Percentiles rank a stretch among this genome's conserved stretches.
Evolutionary conservation across 2,329 filamentous ascomycete genomes (phyloP).

Genomic region (Pseudogymnoascus sp.): DNA sequence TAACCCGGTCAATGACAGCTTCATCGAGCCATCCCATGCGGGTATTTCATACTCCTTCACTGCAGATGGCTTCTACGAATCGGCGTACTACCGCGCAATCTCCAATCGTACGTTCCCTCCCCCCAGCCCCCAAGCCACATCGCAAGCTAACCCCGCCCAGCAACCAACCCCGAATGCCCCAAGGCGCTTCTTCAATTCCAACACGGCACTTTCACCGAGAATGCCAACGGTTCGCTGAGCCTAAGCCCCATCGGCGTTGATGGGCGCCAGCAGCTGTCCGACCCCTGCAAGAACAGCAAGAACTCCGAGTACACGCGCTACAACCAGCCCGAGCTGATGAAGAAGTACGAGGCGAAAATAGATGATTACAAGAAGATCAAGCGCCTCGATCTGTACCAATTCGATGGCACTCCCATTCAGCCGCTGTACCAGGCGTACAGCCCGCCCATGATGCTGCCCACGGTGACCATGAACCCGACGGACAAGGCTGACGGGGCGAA

Average conservation of each 20-base stretch:
- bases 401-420: conserved; percentile 57
- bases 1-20: conserved; percentile 55
- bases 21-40: conserved; percentile 58
- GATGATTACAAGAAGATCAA: conserved; percentile 55
- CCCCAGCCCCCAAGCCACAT: background rate
- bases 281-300: conserved; percentile 49
- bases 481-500: conserved; percentile 31
- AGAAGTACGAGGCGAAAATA: conserved; percentile 37
- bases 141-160: conserved; percentile 31
- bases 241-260: conserved; percentile 57
- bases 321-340: conserved; percentile 55
- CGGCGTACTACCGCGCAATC: conserved; percentile 61
- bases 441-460: conserved; percentile 63
- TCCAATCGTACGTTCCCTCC: conserved; percentile 52
- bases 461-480: conserved; percentile 54
- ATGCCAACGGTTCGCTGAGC: conserved; percentile 48
- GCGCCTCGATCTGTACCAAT: conserved; percentile 56
- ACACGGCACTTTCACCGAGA: conserved; percentile 54
- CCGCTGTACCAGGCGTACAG: conserved; percentile 59
- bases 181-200: conserved; percentile 65
- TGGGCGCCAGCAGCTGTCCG: conserved; percentile 58
- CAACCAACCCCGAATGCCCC: conserved; percentile 52
- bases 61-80: conserved; percentile 58
- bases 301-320: conserved; percentile 56
- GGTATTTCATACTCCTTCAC: conserved; percentile 72